phyloP scores from a whole-genome alignment of 2,329 filamentous ascomycete genomes.

The Penicillium sumatraense region DNA sequence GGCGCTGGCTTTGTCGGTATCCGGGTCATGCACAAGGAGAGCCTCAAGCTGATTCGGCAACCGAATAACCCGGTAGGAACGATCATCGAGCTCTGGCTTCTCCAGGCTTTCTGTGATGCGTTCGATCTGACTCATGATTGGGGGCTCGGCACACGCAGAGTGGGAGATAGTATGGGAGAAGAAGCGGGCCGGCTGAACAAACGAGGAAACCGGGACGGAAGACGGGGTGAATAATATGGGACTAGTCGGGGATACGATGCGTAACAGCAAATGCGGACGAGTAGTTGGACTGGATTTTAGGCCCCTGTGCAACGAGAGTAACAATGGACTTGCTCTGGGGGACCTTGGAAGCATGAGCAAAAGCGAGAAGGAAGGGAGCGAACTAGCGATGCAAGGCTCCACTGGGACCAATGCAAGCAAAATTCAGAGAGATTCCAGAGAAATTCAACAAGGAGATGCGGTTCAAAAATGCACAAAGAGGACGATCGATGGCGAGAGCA shows the following conservation, averaged over 20 bases:
- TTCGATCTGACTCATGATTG: slow-evolving; percentile 42
- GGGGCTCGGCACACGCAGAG: slow-evolving; percentile 21
- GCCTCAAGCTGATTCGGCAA: slow-evolving; percentile 88
- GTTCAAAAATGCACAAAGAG: background rate
- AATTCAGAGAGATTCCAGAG: slow-evolving; percentile 4
- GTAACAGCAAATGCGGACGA: slow-evolving; percentile 17
- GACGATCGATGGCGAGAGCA: slow-evolving; percentile 12
- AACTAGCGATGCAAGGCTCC: slow-evolving; percentile 14
- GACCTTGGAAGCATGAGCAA: slow-evolving; percentile 42
- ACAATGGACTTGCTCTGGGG: slow-evolving; percentile 28
- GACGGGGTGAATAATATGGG: slow-evolving; percentile 3
- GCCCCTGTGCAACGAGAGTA: slow-evolving; percentile 25
- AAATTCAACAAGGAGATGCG: background rate
- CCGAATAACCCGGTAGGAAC: slow-evolving; percentile 83
- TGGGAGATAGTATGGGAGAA: slow-evolving; percentile 25
- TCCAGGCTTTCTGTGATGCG: slow-evolving; percentile 73
- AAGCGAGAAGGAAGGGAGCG: slow-evolving; percentile 23
- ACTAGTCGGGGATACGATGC: slow-evolving; percentile 7
- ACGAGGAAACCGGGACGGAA: slow-evolving; percentile 10
- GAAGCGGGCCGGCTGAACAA: slow-evolving; percentile 19
- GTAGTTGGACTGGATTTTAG: slow-evolving; percentile 25
- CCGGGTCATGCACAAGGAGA: slow-evolving; percentile 87
- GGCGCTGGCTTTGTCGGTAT: slow-evolving; percentile 96
- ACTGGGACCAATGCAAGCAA: slow-evolving; percentile 11
- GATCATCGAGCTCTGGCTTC: slow-evolving; percentile 82